These are phyloP conservation scores for Xylariaceae sp. DNA, from an alignment of 2,329 filamentous ascomycete species.

Conservation along the genomic window DNA sequence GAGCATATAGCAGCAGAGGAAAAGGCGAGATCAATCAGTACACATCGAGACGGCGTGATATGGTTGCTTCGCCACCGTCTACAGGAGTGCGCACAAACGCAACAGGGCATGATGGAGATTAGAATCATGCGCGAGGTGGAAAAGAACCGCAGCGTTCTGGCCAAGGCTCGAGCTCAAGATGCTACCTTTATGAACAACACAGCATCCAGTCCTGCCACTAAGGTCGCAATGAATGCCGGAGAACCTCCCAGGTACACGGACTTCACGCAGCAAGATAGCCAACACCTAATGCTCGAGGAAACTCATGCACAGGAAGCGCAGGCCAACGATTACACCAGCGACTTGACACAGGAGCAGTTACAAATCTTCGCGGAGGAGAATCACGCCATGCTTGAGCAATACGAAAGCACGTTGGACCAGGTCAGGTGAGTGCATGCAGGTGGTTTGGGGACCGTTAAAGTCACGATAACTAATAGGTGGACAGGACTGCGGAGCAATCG, in stretches of 20 bases:
- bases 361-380: constrained; percentile 95
- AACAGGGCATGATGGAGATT: constrained; percentile 91
- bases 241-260: background rate
- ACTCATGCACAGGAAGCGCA: constrained; percentile 22
- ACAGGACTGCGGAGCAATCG: constrained; percentile 81
- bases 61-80: constrained; percentile 75
- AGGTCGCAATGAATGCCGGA: constrained; percentile 1
- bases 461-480: constrained; percentile 1
- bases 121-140: constrained; percentile 80
- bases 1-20: constrained; percentile 74
- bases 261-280: constrained; percentile 16
- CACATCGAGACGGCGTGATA: constrained; percentile 76
- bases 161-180: constrained; percentile 53
- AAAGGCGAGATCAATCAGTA: constrained; percentile 59
- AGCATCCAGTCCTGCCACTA: constrained; percentile 18
- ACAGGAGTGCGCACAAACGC: constrained; percentile 71
- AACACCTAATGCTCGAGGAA: constrained; percentile 8
- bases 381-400: constrained; percentile 86
- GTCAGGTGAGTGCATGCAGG: constrained; percentile 65
- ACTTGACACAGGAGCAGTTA: constrained; percentile 77
- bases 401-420: constrained; percentile 90
- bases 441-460: background rate
- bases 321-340: constrained; percentile 34
- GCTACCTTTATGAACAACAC: constrained; percentile 14
- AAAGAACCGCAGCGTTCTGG: constrained; percentile 80